Base-by-base conservation (phyloP, 441 rosid genomes). In the Populus hybrid region DNA sequence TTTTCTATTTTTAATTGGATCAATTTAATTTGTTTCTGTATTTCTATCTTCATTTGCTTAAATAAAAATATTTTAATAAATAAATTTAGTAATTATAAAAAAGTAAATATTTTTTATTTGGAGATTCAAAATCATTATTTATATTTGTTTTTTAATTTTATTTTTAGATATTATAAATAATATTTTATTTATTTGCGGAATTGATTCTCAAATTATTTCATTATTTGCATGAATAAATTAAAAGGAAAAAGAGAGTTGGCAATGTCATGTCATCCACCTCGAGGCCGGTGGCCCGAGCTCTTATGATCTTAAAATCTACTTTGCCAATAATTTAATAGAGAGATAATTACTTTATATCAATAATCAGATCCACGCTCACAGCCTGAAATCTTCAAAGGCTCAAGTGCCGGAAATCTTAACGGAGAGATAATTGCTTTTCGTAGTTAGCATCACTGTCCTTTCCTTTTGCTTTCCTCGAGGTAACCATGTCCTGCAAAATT, bases 381-480 rank as follows among this genome's bases (percentile, higher is more conserved):
- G 26, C 26, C 23, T 9, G 1, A 10, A 1, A 23, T 12, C 21
- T 34, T 0, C 32, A 21, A n/a, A 30, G 67, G 36, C 24, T 10
- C 30, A 20, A 54, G 6, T 18, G 46, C 26, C 20, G 10, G n/a
- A n/a, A 20, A 35, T 42, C 1, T 40, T 6, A 16, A 71, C 67
- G 16, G 67, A 64, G 36, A 34, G 36, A 34, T 34, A 1, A 34
- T 34, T 6, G 16, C 72, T 73, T 63, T 69, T 4, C 3, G 9
- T 4, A 6, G 77, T 14, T 66, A 23, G 24, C 38, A 66, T 28
- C 7, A 73, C 32, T 34, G 23, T 72, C 28, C 72, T 54, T 21
- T 35, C 12, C 40, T 70, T 20, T 50, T 16, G n/a, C 78, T 73
- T 73, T 82, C 76, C 70, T 73, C 78, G 26, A 10, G 66, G 66